A percentile compares a stretch with the other conserved stretches of the same genome.
Evolutionary conservation across 2,329 filamentous ascomycete genomes (phyloP).

Genomic region (Xylariales sp.): DNA sequence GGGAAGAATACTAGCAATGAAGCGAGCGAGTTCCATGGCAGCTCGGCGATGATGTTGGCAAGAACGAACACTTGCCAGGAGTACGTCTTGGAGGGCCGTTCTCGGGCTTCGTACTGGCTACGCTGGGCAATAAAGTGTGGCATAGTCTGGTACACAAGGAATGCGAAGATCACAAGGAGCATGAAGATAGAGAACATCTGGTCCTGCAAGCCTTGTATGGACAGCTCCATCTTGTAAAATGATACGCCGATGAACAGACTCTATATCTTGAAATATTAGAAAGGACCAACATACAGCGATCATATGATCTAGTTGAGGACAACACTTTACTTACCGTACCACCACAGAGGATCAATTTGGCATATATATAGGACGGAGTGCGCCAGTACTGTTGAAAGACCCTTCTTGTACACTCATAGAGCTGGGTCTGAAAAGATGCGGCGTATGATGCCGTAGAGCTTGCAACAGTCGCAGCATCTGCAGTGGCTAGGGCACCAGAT

Average conservation of each 20-base stretch:
- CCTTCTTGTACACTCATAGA: slow-evolving; percentile 40
- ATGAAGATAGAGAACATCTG: slow-evolving; percentile 86
- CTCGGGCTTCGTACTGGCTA: slow-evolving; percentile 77
- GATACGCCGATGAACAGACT: slow-evolving; percentile 79
- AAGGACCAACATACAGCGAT: too few relatives aligned
- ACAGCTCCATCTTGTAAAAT: slow-evolving; percentile 68
- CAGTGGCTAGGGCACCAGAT: neutral
- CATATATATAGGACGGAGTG: slow-evolving; percentile 83
- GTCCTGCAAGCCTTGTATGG: slow-evolving; percentile 76
- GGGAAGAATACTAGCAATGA: slow-evolving; percentile 70
- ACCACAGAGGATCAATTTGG: slow-evolving; percentile 66
- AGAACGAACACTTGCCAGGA: slow-evolving; percentile 83
- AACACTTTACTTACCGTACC: slow-evolving; percentile 37
- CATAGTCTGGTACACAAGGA: slow-evolving; percentile 76
- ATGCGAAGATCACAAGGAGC: slow-evolving; percentile 75
- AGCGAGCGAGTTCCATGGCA: slow-evolving; percentile 79
- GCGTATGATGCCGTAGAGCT: neutral
- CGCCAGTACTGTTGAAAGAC: slow-evolving; percentile 93
- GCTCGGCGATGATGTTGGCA: slow-evolving; percentile 76
- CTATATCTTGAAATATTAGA: neutral
- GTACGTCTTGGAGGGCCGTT: slow-evolving; percentile 79
- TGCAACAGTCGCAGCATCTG: neutral
- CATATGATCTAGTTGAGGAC: neutral
- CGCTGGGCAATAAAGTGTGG: slow-evolving; percentile 81
- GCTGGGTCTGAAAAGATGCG: neutral